Percentiles rank a stretch among this genome's conserved stretches.
phyloP scores from a whole-genome alignment of 306 rosid genomes.

The Arachis stenosperma region DNA sequence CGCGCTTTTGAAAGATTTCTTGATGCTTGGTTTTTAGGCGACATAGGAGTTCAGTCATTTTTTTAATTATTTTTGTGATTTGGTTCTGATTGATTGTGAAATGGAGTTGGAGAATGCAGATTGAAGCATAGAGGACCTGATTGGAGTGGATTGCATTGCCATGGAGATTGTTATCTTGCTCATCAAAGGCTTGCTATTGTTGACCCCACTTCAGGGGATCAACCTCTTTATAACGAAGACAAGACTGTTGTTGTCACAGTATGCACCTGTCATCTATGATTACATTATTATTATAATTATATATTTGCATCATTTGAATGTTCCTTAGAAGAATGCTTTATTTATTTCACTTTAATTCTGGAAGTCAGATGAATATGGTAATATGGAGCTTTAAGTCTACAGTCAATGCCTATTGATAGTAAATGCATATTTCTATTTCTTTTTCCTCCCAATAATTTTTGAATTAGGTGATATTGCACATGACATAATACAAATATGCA shows the following conservation, averaged over 20 bases:
- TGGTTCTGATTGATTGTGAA: not conserved
- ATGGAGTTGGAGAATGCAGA: conserved; percentile 45
- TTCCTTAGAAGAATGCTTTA: conserved; percentile 2
- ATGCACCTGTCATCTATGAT: conserved; percentile 30
- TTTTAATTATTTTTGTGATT: not conserved
- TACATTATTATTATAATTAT: not conserved
- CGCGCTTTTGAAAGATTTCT: not conserved
- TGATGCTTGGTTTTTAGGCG: not conserved
- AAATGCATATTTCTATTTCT: too few relatives aligned
- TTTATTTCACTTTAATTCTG: not conserved
- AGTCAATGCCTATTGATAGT: too few relatives aligned
- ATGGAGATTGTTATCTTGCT: conserved; percentile 79
- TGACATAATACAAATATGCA: too few relatives aligned
- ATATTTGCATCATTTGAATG: not conserved
- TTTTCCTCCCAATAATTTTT: too few relatives aligned
- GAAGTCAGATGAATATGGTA: conserved; percentile 14
- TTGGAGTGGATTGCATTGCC: conserved; percentile 96
- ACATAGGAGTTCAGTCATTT: not conserved
- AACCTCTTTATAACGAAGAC: conserved; percentile 90
- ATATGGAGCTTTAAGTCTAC: too few relatives aligned
- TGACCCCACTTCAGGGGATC: conserved; percentile 97
- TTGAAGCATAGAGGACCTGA: conserved; percentile 95
- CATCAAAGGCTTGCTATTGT: conserved; percentile 92
- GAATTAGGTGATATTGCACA: too few relatives aligned
- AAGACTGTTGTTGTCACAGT: conserved; percentile 83